Evolutionary conservation across 805 yeast species (phyloP).

Genomic region (Wickerhamiella vanderwaltii): DNA sequence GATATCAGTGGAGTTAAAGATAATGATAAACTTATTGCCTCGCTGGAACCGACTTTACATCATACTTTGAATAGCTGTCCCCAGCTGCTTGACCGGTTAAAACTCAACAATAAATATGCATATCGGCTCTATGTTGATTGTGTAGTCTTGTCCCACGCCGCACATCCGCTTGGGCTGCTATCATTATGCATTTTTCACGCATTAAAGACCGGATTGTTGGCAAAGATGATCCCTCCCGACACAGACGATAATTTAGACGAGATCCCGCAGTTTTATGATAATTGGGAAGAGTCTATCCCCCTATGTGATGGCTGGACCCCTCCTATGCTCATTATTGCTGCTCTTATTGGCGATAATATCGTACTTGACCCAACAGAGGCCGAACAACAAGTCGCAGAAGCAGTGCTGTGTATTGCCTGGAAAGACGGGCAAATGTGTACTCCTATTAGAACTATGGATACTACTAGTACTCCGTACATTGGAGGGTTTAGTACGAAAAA

Average conservation of each 20-base stretch:
- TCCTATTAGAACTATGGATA: slow-evolving; percentile 58
- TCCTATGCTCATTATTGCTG: slow-evolving; percentile 66
- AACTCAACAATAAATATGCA: slow-evolving; percentile 60
- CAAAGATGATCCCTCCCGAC: slow-evolving; percentile 50
- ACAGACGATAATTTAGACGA: slow-evolving; percentile 53
- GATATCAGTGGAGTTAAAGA: slow-evolving; percentile 61
- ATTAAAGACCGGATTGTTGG: slow-evolving; percentile 62
- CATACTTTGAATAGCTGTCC: slow-evolving; percentile 31
- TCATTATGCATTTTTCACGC: slow-evolving; percentile 78
- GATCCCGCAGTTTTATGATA: slow-evolving; percentile 83
- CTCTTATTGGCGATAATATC: slow-evolving; percentile 57
- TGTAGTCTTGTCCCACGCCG: slow-evolving; percentile 59
- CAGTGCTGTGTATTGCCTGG: slow-evolving; percentile 68
- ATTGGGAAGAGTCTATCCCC: slow-evolving; percentile 51
- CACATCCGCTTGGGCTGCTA: slow-evolving; percentile 70
- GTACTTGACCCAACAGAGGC: slow-evolving; percentile 78
- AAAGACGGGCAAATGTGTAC: slow-evolving; percentile 53
- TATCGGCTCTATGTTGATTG: slow-evolving; percentile 72
- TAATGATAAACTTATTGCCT: slow-evolving; percentile 56
- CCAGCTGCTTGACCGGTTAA: slow-evolving; percentile 41
- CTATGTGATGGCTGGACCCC: slow-evolving; percentile 43
- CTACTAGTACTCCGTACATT: slow-evolving; percentile 39
- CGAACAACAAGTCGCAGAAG: slow-evolving; percentile 80
- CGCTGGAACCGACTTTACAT: slow-evolving; percentile 50
- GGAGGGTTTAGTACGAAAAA: slow-evolving; percentile 31